phyloP scores from a whole-genome alignment of 257 asterid genomes.

The Mentha longifolia region DNA sequence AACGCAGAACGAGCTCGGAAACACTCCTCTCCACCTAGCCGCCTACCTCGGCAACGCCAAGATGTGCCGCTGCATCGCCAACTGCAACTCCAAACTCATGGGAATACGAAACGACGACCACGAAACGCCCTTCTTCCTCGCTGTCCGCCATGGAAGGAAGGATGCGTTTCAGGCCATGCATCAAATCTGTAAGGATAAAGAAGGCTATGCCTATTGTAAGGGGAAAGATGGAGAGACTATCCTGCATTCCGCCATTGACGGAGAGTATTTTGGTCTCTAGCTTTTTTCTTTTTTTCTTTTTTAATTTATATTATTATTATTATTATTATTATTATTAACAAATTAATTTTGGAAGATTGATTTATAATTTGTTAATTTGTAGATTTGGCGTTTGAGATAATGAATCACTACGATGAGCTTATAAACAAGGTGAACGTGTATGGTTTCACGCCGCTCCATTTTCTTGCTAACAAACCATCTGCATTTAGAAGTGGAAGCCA shows the following conservation, averaged over 20 bases:
- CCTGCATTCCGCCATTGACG: constrained; percentile 39
- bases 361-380: background rate
- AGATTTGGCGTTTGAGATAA: constrained; percentile 37
- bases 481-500: constrained; percentile 49
- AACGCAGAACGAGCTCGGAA: constrained; percentile 26
- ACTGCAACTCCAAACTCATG: background rate
- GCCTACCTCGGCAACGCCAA: constrained; percentile 28
- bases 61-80: constrained; percentile 34
- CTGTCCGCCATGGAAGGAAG: constrained; percentile 44
- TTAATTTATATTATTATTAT: too few species aligned
- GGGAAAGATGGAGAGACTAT: constrained; percentile 42
- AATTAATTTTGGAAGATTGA: too few species aligned
- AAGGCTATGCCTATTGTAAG: constrained; percentile 14
- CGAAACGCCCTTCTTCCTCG: constrained; percentile 46
- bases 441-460: constrained; percentile 42
- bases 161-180: constrained; percentile 35
- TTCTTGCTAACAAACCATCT: constrained; percentile 44
- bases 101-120: constrained; percentile 34
- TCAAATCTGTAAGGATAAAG: background rate
- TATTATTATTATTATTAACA: too few species aligned
- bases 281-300: background rate
- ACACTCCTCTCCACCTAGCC: constrained; percentile 41
- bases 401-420: constrained; percentile 21
- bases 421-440: constrained; percentile 25
- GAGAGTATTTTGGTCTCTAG: constrained; percentile 36